phyloP scores from a whole-genome alignment of 2,329 filamentous ascomycete species.

The Arthrobotrys megalospora region DNA sequence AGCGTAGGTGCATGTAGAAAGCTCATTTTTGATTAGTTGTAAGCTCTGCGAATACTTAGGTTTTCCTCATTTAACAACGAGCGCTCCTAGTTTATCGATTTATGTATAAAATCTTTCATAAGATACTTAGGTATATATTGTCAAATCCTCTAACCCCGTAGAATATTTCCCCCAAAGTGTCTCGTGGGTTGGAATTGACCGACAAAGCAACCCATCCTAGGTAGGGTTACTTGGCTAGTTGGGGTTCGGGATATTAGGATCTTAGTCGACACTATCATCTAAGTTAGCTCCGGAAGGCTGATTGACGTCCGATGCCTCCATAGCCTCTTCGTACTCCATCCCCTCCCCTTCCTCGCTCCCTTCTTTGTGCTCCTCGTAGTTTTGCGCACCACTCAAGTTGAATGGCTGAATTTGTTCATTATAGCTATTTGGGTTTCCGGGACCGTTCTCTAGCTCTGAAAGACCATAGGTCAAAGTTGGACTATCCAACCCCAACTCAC shows the following conservation, averaged over 20 bases:
- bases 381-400: background rate
- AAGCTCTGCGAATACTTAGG: no score
- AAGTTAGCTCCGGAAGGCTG: background rate
- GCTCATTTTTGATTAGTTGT: background rate
- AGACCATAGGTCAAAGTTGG: slow-evolving; percentile 24
- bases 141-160: no score
- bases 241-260: no score
- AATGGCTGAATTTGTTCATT: background rate
- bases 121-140: no score
- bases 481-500: slow-evolving; percentile 25
- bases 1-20: background rate
- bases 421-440: background rate
- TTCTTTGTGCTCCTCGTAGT: background rate
- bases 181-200: no score
- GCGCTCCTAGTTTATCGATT: no score
- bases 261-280: background rate
- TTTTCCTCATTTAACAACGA: no score
- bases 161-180: no score
- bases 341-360: slow-evolving; percentile 1
- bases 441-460: slow-evolving; percentile 2
- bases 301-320: background rate
- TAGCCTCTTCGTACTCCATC: background rate
- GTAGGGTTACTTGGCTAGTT: background rate
- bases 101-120: no score
- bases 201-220: no score